Evolutionary conservation across 768 basidiomycete species (phyloP), one percentile per base, ranked within the genome.

Genomic region (Galerina marginata): DNA sequence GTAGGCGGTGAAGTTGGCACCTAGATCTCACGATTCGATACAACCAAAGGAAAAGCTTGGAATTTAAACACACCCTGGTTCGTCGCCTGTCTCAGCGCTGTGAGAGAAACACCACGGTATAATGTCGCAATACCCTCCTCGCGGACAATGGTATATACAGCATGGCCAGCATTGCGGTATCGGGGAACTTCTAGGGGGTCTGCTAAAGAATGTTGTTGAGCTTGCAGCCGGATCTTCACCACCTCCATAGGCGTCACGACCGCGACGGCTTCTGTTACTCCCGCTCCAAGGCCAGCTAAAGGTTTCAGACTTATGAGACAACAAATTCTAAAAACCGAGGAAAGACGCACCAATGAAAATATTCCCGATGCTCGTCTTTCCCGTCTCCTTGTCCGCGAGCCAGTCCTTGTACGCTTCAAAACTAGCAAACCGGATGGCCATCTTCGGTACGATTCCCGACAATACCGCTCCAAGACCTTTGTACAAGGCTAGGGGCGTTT

Each of bases 231-330:
- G 71, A 99, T 99, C 82, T 99, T 99, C 72, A 99, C 93, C 20
- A 99, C 97, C 72, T 99, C 97, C 97, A 99, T 99, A 0, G 97
- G 97, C 46, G 92, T 96, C 10, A 99, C 97, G 46, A 99, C 94
- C 14, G 87, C 81, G 15, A 99, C 86, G 2, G 96, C 97, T 76
- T 99, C 97, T 0, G 95, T 92, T n/a, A 90, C 90, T 25, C 97
- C 97, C 4, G 97, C 96, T 46, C 90, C 94, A 26, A 99, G 81
- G 62, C 97, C 97, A 68, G 96, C 96, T 96, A 68, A 58, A 43
- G 36, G 36, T 29, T 9, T 29, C 7, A 42, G 36, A 23, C 29
- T 42, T 33, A 29, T 9, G 25, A 44, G 20, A 44, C 16, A n/a
- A 29, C 20, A 36, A 33, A 63, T 26, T 44, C 23, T 5, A 48